Percentiles rank a stretch among this genome's conserved stretches.
Conservation (phyloP, 345 rosid genomes). For the Eutrema heterophyllum region DNA sequence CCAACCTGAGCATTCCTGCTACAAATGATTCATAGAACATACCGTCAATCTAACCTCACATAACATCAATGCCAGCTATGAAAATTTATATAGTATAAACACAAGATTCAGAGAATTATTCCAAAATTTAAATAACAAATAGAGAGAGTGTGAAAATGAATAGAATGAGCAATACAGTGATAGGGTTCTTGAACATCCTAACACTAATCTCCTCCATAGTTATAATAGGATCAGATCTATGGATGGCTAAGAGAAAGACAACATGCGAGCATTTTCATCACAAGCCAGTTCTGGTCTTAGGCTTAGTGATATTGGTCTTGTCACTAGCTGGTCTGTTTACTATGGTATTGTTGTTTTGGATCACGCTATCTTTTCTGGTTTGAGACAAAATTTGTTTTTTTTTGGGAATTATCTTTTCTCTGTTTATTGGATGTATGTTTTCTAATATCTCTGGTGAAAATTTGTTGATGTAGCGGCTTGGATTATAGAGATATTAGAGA, state of each 20-base stretch:
- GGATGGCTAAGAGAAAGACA: constrained; percentile 80
- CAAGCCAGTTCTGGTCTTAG: constrained; percentile 71
- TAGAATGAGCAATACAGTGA: constrained; percentile 69
- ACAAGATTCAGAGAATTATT: constrained; percentile 15
- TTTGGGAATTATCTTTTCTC: not conserved
- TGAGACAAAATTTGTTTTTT: not conserved
- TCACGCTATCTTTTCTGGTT: no score
- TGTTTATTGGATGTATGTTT: not conserved
- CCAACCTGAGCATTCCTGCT: no score
- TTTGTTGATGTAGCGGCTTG: constrained; percentile 62
- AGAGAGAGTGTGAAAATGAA: constrained; percentile 41
- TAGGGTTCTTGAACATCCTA: constrained; percentile 77
- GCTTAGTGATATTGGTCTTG: constrained; percentile 59
- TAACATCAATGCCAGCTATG: no score
- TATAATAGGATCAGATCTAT: constrained; percentile 77
- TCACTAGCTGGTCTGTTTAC: constrained; percentile 84
- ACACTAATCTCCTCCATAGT: constrained; percentile 82
- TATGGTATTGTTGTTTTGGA: no score
- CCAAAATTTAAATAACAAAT: not conserved
- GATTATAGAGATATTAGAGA: constrained; percentile 81
- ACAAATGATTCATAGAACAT: no score
- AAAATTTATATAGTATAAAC: no score
- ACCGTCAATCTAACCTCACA: no score
- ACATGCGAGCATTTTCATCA: constrained; percentile 84
- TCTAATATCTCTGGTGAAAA: not conserved